Conservation (phyloP, 2,329 filamentous ascomycete species). For the Dactylellina parvicollis region DNA sequence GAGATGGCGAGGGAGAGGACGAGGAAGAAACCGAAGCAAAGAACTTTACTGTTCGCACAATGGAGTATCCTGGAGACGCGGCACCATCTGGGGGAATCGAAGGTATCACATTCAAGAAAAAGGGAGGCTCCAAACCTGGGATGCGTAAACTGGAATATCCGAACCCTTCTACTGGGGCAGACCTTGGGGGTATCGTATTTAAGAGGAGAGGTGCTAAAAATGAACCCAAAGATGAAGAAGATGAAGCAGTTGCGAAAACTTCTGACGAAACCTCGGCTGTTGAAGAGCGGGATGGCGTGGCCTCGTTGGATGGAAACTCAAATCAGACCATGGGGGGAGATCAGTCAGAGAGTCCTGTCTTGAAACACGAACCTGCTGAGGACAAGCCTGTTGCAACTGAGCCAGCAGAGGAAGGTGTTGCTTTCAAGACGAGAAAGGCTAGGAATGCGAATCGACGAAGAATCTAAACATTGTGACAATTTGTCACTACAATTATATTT, state of each 20-base stretch:
- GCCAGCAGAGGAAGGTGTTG: constrained; percentile 64
- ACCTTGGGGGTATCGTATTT: constrained; percentile 32
- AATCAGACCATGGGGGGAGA: constrained; percentile 55
- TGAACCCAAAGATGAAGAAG: constrained; percentile 57
- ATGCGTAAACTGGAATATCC: constrained; percentile 59
- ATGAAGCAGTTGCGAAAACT: constrained; percentile 57
- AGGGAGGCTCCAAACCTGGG: constrained; percentile 44
- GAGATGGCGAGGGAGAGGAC: constrained; percentile 57
- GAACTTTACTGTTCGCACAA: constrained; percentile 56
- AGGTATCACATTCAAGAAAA: constrained; percentile 64
- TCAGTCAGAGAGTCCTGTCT: constrained; percentile 32
- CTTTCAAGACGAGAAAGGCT: constrained; percentile 83
- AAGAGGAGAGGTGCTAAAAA: constrained; percentile 59
- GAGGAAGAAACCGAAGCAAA: constrained; percentile 57
- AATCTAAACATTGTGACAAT: constrained; percentile 23
- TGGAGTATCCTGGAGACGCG: constrained; percentile 59
- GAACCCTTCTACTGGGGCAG: constrained; percentile 31
- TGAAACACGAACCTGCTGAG: constrained; percentile 49
- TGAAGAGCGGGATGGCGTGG: constrained; percentile 14
- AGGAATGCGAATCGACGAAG: constrained; percentile 64
- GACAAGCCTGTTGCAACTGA: constrained; percentile 40
- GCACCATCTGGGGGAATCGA: constrained; percentile 58
- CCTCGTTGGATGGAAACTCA: constrained; percentile 10
- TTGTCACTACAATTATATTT: background rate
- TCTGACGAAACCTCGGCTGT: constrained; percentile 45